These are phyloP conservation scores for Hibiscus trionum DNA, from an alignment of 345 rosid species.

Conservation along the genomic window DNA sequence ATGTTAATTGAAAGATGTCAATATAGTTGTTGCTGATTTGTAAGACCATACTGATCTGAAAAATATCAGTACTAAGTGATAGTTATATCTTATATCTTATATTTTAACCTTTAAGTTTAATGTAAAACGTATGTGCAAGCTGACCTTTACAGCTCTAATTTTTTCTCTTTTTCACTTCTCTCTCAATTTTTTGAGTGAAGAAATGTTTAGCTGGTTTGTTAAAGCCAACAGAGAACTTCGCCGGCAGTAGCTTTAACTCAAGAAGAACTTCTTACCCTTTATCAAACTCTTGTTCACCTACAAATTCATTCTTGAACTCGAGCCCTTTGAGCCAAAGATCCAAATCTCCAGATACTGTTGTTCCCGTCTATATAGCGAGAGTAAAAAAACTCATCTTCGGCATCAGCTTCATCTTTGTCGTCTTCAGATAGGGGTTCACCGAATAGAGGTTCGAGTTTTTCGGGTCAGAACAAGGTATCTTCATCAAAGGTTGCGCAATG, in stretches of 20 bases:
- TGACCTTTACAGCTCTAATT: too few species aligned
- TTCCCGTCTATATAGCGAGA: conserved; percentile 17
- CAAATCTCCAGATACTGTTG: conserved; percentile 35
- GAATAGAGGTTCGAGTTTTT: conserved; percentile 13
- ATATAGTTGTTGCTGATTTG: too few species aligned
- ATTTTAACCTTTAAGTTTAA: too few species aligned
- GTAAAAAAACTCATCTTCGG: conserved; percentile 15
- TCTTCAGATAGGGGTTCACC: conserved; percentile 17
- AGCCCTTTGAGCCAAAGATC: conserved; percentile 36
- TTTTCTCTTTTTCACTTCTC: too few species aligned
- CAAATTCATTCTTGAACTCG: conserved; percentile 32
- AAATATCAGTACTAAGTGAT: background rate
- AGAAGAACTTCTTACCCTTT: conserved; percentile 57
- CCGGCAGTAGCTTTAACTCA: conserved; percentile 46
- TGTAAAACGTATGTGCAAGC: too few species aligned
- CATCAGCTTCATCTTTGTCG: conserved; percentile 20
- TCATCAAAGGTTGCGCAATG: conserved; percentile 24
- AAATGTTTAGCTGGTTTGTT: too few species aligned
- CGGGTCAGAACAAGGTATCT: conserved; percentile 16
- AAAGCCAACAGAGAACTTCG: conserved; percentile 19
- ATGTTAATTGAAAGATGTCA: too few species aligned
- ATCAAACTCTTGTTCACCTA: conserved; percentile 48
- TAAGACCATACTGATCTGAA: background rate
- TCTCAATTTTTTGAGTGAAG: too few species aligned
- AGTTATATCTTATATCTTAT: too few species aligned